These are phyloP conservation scores for Mortierella alpina DNA, from an alignment of 192 early-diverging fungal species.

Conservation along the genomic window DNA sequence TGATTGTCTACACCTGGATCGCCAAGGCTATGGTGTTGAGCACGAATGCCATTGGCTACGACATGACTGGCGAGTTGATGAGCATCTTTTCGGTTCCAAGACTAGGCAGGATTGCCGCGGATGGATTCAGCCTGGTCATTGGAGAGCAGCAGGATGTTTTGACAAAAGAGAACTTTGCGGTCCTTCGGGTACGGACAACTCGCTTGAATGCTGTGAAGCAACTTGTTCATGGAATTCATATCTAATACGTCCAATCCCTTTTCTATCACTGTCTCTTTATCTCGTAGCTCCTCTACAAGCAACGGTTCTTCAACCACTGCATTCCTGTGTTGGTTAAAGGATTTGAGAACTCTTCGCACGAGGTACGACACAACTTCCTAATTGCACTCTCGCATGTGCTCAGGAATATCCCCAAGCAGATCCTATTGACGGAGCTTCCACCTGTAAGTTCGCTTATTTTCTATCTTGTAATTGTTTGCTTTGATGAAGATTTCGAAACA, in stretches of 20 bases:
- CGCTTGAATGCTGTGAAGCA: not conserved
- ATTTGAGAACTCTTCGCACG: slow-evolving; percentile 60
- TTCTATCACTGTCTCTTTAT: slow-evolving; percentile 21
- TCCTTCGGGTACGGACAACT: slow-evolving; percentile 60
- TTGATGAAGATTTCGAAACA: not conserved
- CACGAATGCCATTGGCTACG: slow-evolving; percentile 63
- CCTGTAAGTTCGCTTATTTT: slow-evolving; percentile 59
- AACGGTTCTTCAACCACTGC: slow-evolving; percentile 85
- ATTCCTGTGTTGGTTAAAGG: slow-evolving; percentile 73
- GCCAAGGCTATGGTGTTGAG: slow-evolving; percentile 73
- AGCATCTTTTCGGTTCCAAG: slow-evolving; percentile 57
- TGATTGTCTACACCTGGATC: slow-evolving; percentile 60
- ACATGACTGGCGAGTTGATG: slow-evolving; percentile 65
- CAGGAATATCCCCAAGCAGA: slow-evolving; percentile 83
- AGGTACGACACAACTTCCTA: slow-evolving; percentile 78
- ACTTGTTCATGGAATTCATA: not conserved
- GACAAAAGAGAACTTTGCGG: slow-evolving; percentile 75
- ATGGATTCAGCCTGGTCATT: slow-evolving; percentile 79
- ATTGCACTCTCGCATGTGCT: slow-evolving; percentile 87
- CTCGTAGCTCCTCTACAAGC: slow-evolving; percentile 80
- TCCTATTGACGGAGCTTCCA: slow-evolving; percentile 82
- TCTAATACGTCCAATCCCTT: not conserved
- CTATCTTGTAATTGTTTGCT: not conserved
- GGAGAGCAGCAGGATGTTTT: slow-evolving; percentile 77
- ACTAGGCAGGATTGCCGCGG: slow-evolving; percentile 64